Conservation (phyloP, 352 stramenopile genomes). For the Vaucheria bursata region DNA sequence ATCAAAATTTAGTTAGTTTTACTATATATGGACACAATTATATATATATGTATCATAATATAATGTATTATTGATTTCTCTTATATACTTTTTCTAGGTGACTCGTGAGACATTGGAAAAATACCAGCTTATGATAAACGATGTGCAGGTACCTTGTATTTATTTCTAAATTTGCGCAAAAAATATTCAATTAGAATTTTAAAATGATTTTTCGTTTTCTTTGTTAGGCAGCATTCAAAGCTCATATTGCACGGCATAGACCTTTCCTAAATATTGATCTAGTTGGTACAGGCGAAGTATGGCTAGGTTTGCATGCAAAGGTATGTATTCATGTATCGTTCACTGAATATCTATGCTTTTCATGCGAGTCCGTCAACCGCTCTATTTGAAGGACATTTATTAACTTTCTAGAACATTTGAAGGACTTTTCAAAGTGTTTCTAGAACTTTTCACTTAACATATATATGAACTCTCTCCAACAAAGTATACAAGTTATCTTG, state of each 20-base stretch:
- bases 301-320: slow-evolving; percentile 17
- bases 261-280: slow-evolving; percentile 20
- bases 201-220: too few relatives aligned
- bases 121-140: too few relatives aligned
- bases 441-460: not conserved
- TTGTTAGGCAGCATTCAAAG: slow-evolving; percentile 20
- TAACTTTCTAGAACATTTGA: not conserved
- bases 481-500: not conserved
- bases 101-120: too few relatives aligned
- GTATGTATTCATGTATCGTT: slow-evolving; percentile 5
- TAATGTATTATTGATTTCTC: too few relatives aligned
- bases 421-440: not conserved
- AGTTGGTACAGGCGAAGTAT: slow-evolving; percentile 36
- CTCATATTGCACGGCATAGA: slow-evolving; percentile 18
- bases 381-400: not conserved
- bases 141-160: too few relatives aligned
- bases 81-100: too few relatives aligned
- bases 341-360: slow-evolving; percentile 3
- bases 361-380: slow-evolving; percentile 1
- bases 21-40: too few relatives aligned
- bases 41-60: too few relatives aligned
- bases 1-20: too few relatives aligned
- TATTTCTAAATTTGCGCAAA: too few relatives aligned
- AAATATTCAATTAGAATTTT: too few relatives aligned
- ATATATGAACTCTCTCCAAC: not conserved